A percentile compares a stretch with the other conserved stretches of the same genome.
These are phyloP conservation scores for Apiospora rasikravindrae DNA, from an alignment of 2,329 filamentous ascomycete species.

Conservation along the genomic window DNA sequence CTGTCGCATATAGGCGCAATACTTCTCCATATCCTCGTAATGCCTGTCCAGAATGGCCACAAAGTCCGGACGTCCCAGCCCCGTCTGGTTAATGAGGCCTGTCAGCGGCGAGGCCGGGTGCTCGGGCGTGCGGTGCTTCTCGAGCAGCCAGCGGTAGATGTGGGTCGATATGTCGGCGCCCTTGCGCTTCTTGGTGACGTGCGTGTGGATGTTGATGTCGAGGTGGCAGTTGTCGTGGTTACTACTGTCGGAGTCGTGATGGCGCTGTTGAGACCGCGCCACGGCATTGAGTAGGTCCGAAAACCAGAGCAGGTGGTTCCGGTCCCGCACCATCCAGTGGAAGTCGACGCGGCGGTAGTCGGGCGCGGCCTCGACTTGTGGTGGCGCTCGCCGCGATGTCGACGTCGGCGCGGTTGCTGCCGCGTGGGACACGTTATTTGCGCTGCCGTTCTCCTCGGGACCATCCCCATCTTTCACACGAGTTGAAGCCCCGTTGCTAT, in stretches of 20 bases:
- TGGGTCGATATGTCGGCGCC: constrained; percentile 51
- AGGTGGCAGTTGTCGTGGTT: constrained; percentile 39
- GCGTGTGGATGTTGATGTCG: constrained; percentile 60
- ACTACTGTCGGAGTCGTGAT: constrained; percentile 29
- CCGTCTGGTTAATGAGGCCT: constrained; percentile 57
- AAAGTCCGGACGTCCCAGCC: constrained; percentile 61
- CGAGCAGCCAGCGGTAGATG: constrained; percentile 61
- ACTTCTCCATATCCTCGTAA: constrained; percentile 56
- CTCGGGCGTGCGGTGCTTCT: constrained; percentile 57
- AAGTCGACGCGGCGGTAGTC: constrained; percentile 60
- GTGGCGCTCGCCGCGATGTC: background rate
- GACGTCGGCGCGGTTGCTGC: background rate
- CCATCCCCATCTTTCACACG: background rate
- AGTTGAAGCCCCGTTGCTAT: background rate
- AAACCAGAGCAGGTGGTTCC: constrained; percentile 62
- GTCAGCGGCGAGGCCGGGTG: constrained; percentile 59
- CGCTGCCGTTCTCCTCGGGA: background rate
- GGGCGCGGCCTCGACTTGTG: background rate
- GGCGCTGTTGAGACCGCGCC: constrained; percentile 43
- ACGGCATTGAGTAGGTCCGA: constrained; percentile 60
- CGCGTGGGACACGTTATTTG: background rate
- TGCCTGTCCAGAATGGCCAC: constrained; percentile 57
- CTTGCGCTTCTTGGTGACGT: constrained; percentile 61
- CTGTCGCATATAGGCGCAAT: constrained; percentile 31
- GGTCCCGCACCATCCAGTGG: constrained; percentile 64